These are phyloP conservation scores for Pseudomonodictys pantanalensis DNA, from an alignment of 495 filamentous ascomycete species.

Conservation along the genomic window DNA sequence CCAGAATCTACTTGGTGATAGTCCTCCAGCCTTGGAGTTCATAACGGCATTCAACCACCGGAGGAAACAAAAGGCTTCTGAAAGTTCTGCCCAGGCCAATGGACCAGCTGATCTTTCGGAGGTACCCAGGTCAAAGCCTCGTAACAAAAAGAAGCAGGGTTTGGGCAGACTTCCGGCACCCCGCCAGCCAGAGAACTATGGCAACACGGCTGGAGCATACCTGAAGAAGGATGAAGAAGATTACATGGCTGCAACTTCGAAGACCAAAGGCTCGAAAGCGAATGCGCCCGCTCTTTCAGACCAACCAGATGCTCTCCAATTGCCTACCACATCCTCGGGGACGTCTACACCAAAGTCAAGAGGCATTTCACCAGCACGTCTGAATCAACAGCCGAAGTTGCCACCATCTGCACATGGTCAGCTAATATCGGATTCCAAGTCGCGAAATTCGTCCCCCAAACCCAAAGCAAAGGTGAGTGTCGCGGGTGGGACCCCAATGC, in stretches of 20 bases:
- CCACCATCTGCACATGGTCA: slow-evolving; percentile 71
- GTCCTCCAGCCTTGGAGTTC: slow-evolving; percentile 80
- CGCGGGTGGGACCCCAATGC: slow-evolving; percentile 70
- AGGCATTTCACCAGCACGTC: slow-evolving; percentile 17
- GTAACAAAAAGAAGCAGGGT: slow-evolving; percentile 60
- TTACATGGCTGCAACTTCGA: slow-evolving; percentile 52
- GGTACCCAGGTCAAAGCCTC: slow-evolving; percentile 36
- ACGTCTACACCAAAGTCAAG: slow-evolving; percentile 18
- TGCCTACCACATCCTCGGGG: slow-evolving; percentile 34
- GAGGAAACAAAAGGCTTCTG: slow-evolving; percentile 47
- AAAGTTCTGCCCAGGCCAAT: slow-evolving; percentile 31
- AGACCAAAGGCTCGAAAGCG: slow-evolving; percentile 33
- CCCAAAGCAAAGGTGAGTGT: slow-evolving; percentile 62
- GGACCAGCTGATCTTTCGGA: slow-evolving; percentile 34
- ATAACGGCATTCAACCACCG: slow-evolving; percentile 85
- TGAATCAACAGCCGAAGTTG: slow-evolving; percentile 49
- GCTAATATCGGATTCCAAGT: slow-evolving; percentile 70
- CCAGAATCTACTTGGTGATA: slow-evolving; percentile 83
- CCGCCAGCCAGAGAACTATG: slow-evolving; percentile 58
- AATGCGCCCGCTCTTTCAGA: slow-evolving; percentile 43
- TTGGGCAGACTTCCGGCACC: slow-evolving; percentile 58
- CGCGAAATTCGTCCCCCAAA: slow-evolving; percentile 49
- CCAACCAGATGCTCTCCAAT: slow-evolving; percentile 42
- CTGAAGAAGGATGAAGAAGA: slow-evolving; percentile 62
- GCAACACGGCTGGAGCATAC: slow-evolving; percentile 57